These are phyloP conservation scores for Solanum etuberosum DNA, from an alignment of 257 asterid species.

Conservation along the genomic window DNA sequence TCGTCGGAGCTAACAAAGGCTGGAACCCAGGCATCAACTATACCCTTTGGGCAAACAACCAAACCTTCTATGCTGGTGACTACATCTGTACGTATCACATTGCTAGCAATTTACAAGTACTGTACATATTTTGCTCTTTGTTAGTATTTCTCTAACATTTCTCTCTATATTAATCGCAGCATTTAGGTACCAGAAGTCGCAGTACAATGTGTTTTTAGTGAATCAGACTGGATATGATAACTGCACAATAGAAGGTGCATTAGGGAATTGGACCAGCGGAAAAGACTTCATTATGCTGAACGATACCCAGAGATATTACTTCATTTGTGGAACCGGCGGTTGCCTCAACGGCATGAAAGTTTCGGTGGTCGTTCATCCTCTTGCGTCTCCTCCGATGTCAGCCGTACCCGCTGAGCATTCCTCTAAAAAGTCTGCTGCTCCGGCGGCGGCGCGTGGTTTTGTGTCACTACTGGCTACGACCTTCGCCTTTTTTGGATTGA, in stretches of 20 bases:
- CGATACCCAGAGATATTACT: conserved; percentile 57
- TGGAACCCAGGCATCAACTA: conserved; percentile 93
- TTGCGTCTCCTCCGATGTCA: conserved; percentile 57
- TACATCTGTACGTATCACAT: conserved; percentile 41
- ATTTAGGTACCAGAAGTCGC: conserved; percentile 71
- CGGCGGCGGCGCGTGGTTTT: conserved; percentile 19
- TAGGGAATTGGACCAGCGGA: conserved; percentile 84
- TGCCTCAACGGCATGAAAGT: conserved; percentile 88
- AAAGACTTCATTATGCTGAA: conserved; percentile 62
- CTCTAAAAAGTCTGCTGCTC: conserved; percentile 8
- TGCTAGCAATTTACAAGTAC: background rate
- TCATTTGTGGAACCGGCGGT: conserved; percentile 80
- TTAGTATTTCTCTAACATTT: background rate
- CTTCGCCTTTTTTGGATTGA: conserved; percentile 7
- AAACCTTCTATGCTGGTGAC: conserved; percentile 83
- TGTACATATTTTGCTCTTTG: background rate
- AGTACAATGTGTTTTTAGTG: conserved; percentile 85
- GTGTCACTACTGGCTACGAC: background rate
- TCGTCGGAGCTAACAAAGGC: conserved; percentile 85
- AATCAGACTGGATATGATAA: conserved; percentile 74
- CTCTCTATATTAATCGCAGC: conserved; percentile 19
- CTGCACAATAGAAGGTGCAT: conserved; percentile 67
- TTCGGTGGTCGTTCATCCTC: conserved; percentile 59
- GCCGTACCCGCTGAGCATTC: conserved; percentile 21
- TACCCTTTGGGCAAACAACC: conserved; percentile 89